These are phyloP conservation scores for Parastagonospora avenae DNA, from an alignment of 2,329 filamentous ascomycete species.

Conservation along the genomic window DNA sequence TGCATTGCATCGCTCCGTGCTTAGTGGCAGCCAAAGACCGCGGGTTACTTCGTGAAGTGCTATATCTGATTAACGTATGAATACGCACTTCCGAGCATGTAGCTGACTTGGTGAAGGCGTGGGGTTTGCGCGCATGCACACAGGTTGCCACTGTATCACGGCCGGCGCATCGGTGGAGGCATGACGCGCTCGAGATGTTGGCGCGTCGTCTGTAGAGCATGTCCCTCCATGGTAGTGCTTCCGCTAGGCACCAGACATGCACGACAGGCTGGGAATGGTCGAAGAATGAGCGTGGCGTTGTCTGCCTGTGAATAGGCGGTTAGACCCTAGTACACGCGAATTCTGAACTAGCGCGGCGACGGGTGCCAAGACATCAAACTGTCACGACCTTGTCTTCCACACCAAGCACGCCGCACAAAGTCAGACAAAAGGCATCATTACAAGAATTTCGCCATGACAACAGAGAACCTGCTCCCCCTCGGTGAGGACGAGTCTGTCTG, in stretches of 20 bases:
- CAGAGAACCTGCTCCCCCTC: conserved; percentile 40
- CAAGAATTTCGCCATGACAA: conserved; percentile 24
- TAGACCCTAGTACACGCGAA: conserved; percentile 12
- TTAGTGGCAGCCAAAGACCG: not conserved
- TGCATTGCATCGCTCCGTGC: conserved; percentile 7
- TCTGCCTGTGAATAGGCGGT: conserved; percentile 25
- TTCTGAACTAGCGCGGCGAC: conserved; percentile 23
- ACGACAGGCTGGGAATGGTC: conserved; percentile 8
- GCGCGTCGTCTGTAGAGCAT: conserved; percentile 41
- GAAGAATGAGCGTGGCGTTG: conserved; percentile 8
- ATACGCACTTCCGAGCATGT: not conserved
- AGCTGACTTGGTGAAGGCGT: conserved; percentile 1
- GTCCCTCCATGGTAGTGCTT: conserved; percentile 44
- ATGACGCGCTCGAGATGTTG: conserved; percentile 30
- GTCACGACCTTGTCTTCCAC: conserved; percentile 12
- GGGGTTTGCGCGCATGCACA: not conserved
- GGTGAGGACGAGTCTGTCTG: conserved; percentile 16
- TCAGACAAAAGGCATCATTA: not conserved
- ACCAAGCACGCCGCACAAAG: not conserved
- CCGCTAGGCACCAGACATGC: conserved; percentile 33
- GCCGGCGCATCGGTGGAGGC: conserved; percentile 18
- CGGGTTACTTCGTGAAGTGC: not conserved
- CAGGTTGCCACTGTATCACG: conserved; percentile 14
- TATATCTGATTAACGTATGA: not conserved
- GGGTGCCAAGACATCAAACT: conserved; percentile 25